Base-by-base conservation (phyloP, 2,329 filamentous ascomycete species). In the Zymoseptoria ardabiliae region DNA sequence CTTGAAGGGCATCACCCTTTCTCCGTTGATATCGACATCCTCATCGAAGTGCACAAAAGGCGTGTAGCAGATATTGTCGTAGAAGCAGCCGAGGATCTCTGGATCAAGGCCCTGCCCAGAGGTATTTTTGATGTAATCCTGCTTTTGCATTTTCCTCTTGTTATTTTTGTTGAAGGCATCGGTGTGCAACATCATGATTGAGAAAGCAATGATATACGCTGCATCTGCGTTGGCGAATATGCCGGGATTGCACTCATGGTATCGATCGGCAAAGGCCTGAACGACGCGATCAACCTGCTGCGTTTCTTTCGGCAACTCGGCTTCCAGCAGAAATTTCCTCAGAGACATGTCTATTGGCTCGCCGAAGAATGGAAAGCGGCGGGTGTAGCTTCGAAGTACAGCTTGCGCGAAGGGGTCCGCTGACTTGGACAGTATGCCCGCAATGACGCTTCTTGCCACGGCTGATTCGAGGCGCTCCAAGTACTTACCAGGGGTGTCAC, bases 91-190 rank as follows among this genome's bases (percentile, higher is more conserved):
- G 13, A 97, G 79, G 50, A 97, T 89, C 65, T 97, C 93, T 65
- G 95, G 90, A 56, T 89, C 90, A n/a, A 97, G 89, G 13, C 90
- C 90, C 72, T 97, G 92, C 2, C 90, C 91, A 21, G 86, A 86
- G 0, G 92, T 95, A 72, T 97, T 97, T 75, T 95, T 97, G 67
- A 97, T 82, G 74, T 99, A 99, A 70, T 97, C 94, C 0, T 83
- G 78, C 71, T 96, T 95, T 71, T 96, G 91, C 94, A 99, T 99
- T 76, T 99, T 99, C 74, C 94, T 85, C 77, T 97, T 97, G 78
- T 97, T 97, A 78, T 97, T 99, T 76, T 96, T 96, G 80, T 99
- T 99, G 84, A 97, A 97, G n/a, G 96, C 90, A 71, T 99, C 94
- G 0, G 94, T 97, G 69, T 99, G 94, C 35, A 99, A 80, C 66